Evolutionary conservation across 352 stramenopile species (phyloP).

Genomic region (Globisporangium irregulare): DNA sequence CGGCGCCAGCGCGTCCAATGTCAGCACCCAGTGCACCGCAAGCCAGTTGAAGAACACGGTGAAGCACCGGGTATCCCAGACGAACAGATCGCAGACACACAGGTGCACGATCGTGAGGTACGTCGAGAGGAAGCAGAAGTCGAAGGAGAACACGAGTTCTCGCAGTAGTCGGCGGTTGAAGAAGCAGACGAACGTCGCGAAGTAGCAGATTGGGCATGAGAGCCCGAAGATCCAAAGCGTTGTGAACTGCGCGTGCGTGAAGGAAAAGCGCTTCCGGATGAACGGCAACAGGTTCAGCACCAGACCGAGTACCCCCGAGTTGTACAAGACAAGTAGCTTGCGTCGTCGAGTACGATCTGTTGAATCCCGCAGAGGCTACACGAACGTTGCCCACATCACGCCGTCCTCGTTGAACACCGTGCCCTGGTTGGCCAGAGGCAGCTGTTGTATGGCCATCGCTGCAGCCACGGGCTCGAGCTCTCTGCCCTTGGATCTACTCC

Average conservation of each 20-base stretch:
- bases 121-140: constrained; percentile 27
- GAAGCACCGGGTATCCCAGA: constrained; percentile 15
- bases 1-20: constrained; percentile 17
- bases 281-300: not conserved
- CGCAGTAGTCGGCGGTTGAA: constrained; percentile 3
- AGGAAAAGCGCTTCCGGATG: not conserved
- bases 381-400: not conserved
- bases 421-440: not conserved
- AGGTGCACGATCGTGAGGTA: constrained; percentile 20
- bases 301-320: not conserved
- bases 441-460: not conserved
- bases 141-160: constrained; percentile 19
- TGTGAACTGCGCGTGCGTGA: not conserved
- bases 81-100: constrained; percentile 22
- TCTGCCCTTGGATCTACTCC: not conserved
- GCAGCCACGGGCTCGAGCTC: not conserved
- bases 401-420: not conserved
- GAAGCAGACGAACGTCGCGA: not conserved
- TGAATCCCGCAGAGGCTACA: not conserved
- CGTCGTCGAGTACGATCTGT: not conserved
- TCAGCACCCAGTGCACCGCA: constrained; percentile 22
- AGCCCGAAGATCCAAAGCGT: not conserved
- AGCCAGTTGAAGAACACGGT: constrained; percentile 13
- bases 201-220: not conserved
- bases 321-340: not conserved